Evolutionary conservation across 139 green algal species (phyloP), one percentile per base, ranked within the genome.

Genomic region (Chlorella ohadii): DNA sequence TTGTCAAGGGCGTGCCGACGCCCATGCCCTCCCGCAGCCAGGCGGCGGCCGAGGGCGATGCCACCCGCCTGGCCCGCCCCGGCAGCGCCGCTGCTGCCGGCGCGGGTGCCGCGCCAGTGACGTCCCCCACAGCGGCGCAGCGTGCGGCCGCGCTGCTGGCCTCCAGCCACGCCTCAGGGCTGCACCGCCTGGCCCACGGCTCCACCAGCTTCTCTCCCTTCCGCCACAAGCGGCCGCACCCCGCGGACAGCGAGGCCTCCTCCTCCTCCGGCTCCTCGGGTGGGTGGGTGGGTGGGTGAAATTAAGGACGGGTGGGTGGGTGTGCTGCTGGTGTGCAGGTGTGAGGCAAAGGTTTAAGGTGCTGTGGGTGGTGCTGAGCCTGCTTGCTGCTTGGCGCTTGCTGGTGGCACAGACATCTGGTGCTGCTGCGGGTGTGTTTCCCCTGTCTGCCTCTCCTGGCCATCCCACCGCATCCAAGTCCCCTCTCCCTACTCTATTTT

Each of bases 1-100:
- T 87, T 4, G 36, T 89, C 22, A 89, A 89, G 47, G 86, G 86
- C 2, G 81, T 89, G 64, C 86, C 86, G n/a, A 87, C 86, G 2
- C 41, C 67, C 16, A 39, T 89, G 61, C 86, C 85, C 51, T 64
- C 73, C 15, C 44, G 41, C 23, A 39, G 5, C 25, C 56, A 66
- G 56, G 41, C 23, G 5, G 59, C 44, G 1, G 34, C 68, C 39
- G 59, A 81, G 41, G 51, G 51, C 51, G 51, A 59, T 22, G 63
- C 83, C 7, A 74, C 67, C 0, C n/a, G 41, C 56, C 34, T 31
- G 44, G 83, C 75, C 20, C 78, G 82, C 51, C 51, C 51, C 51
- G 51, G 51, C 55, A 31, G 82, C 67, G 63, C 20, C 7, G 56
- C 19, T 13, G 81, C 2, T 23, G 59, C 31, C 41, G 47, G 27